Evolutionary conservation across 331 rosid genomes (phyloP).

Genomic region (Malus hybrid): DNA sequence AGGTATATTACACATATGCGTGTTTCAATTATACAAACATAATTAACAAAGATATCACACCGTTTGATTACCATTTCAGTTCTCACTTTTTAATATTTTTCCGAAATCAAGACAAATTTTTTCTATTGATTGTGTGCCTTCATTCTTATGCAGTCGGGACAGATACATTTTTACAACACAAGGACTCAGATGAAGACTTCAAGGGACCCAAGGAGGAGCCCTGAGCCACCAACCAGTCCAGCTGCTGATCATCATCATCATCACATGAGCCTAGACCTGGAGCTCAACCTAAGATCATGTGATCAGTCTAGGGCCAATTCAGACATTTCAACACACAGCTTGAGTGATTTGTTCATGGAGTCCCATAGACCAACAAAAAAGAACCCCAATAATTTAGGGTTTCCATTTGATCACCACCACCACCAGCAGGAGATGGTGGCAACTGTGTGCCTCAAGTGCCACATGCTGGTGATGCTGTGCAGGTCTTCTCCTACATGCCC

Average conservation of each 20-base stretch:
- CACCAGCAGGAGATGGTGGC: slow-evolving; percentile 67
- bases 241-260: not conserved
- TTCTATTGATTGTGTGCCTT: not conserved
- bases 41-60: not conserved
- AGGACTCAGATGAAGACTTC: slow-evolving; percentile 46
- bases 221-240: slow-evolving; percentile 13
- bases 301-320: slow-evolving; percentile 19
- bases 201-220: slow-evolving; percentile 42
- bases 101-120: not conserved
- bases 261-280: slow-evolving; percentile 67
- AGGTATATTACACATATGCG: slow-evolving; percentile 30
- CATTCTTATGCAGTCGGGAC: slow-evolving; percentile 49
- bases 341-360: slow-evolving; percentile 20
- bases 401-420: slow-evolving; percentile 18
- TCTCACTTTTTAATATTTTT: no score
- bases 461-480: slow-evolving; percentile 86
- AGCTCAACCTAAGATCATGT: slow-evolving; percentile 67
- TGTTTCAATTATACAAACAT: not conserved
- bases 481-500: slow-evolving; percentile 89
- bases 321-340: slow-evolving; percentile 11
- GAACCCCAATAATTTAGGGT: slow-evolving; percentile 43
- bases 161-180: slow-evolving; percentile 58
- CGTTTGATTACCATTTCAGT: not conserved
- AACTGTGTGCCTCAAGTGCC: slow-evolving; percentile 81
- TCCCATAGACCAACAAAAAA: slow-evolving; percentile 12